These are phyloP conservation scores for Amanita fuliginea DNA, from an alignment of 768 basidiomycete genomes.

Conservation along the genomic window DNA sequence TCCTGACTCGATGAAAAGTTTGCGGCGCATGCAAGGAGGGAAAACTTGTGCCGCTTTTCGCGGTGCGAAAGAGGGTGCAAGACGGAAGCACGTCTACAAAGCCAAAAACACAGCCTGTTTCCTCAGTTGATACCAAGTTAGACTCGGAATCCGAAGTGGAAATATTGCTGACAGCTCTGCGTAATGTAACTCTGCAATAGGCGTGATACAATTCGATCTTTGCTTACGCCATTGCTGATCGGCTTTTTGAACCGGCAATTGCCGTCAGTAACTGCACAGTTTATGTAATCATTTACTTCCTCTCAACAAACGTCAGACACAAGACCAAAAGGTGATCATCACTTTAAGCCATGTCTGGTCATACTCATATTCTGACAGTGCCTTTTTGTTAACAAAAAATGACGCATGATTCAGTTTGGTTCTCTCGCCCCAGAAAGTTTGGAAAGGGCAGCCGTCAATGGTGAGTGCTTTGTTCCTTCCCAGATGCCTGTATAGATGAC, in stretches of 20 bases:
- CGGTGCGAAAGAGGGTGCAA: conserved; percentile 20
- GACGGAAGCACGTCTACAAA: conserved; percentile 21
- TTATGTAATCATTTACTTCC: conserved; percentile 5
- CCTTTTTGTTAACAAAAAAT: conserved; percentile 39
- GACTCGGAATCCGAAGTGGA: conserved; percentile 20
- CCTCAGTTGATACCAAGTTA: conserved; percentile 7
- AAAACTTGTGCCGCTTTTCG: conserved; percentile 46
- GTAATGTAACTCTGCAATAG: conserved; percentile 7
- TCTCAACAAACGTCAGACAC: background rate
- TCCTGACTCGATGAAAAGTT: conserved; percentile 23
- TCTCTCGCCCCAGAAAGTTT: conserved; percentile 89
- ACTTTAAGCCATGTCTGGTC: background rate
- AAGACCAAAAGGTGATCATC: background rate
- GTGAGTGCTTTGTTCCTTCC: conserved; percentile 32
- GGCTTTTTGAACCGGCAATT: background rate
- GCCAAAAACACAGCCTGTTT: background rate
- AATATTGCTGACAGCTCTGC: conserved; percentile 16
- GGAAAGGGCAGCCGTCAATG: conserved; percentile 95
- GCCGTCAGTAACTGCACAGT: conserved; percentile 7
- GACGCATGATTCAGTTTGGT: conserved; percentile 99
- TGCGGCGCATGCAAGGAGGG: conserved; percentile 60
- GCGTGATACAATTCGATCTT: too few relatives aligned
- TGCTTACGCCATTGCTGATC: background rate
- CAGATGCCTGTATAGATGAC: background rate
- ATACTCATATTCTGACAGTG: conserved; percentile 1